Conservation (phyloP, 768 basidiomycete species). For the Hypholoma sublateritium region DNA sequence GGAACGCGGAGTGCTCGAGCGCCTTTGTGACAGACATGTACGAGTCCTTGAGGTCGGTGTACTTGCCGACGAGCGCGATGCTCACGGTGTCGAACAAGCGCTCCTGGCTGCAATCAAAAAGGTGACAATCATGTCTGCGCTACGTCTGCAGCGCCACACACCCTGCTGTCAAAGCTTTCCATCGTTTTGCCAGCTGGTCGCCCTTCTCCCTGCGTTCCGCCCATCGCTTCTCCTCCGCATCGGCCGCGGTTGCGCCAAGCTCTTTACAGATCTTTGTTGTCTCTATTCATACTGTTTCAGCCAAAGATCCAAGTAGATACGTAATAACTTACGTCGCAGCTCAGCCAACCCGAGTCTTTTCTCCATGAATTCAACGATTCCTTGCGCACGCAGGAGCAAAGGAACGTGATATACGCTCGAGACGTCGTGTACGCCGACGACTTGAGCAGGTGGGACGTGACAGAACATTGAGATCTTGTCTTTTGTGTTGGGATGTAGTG, state of each 20-base stretch:
- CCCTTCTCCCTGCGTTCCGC: slow-evolving; percentile 46
- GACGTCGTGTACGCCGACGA: slow-evolving; percentile 95
- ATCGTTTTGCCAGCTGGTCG: slow-evolving; percentile 61
- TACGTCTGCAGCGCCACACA: slow-evolving; percentile 31
- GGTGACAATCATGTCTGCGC: background rate
- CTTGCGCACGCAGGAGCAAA: slow-evolving; percentile 86
- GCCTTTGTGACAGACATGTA: slow-evolving; percentile 99
- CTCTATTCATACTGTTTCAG: background rate
- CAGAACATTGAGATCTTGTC: slow-evolving; percentile 99
- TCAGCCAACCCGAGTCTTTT: slow-evolving; percentile 76
- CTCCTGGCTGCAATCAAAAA: slow-evolving; percentile 68
- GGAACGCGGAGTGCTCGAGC: slow-evolving; percentile 94
- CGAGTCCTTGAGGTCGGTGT: slow-evolving; percentile 94
- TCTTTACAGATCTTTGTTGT: slow-evolving; percentile 4
- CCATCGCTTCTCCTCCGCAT: slow-evolving; percentile 8
- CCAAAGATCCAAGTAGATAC: background rate
- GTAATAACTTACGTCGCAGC: background rate
- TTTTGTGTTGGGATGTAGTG: slow-evolving; percentile 83
- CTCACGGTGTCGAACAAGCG: slow-evolving; percentile 85
- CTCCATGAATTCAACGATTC: slow-evolving; percentile 82
- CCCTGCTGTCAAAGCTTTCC: slow-evolving; percentile 85
- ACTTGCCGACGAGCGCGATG: slow-evolving; percentile 95
- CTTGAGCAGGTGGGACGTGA: slow-evolving; percentile 86
- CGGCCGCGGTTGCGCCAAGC: background rate
- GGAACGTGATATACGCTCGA: slow-evolving; percentile 98